Percentiles rank a stretch among this genome's conserved stretches.
These are phyloP conservation scores for Fusarium aywerte DNA, from an alignment of 2,329 filamentous ascomycete genomes.

Conservation along the genomic window DNA sequence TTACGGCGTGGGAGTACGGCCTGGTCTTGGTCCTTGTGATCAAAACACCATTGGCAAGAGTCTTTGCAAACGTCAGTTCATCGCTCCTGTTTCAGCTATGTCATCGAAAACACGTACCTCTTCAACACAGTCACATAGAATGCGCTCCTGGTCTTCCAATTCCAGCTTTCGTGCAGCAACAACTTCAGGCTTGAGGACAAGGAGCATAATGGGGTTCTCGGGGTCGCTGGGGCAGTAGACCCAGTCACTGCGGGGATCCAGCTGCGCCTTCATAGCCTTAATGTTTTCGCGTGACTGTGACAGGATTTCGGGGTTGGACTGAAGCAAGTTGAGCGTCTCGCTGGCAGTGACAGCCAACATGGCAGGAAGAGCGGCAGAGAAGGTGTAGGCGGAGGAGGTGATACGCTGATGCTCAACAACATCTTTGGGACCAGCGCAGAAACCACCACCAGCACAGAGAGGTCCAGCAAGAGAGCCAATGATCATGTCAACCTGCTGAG, in stretches of 20 bases:
- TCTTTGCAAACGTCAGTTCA: conserved; percentile 59
- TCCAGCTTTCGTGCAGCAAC: conserved; percentile 75
- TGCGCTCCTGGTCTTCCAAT: conserved; percentile 80
- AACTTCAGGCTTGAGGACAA: conserved; percentile 86
- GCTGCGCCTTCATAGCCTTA: conserved; percentile 82
- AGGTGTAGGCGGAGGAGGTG: conserved; percentile 91
- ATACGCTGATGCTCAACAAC: conserved; percentile 97
- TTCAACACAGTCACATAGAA: conserved; percentile 93
- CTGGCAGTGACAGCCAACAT: conserved; percentile 95
- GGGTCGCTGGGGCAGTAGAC: conserved; percentile 80
- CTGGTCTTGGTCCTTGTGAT: conserved; percentile 87
- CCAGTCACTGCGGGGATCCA: conserved; percentile 96
- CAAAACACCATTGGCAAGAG: conserved; percentile 86
- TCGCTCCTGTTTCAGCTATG: background rate
- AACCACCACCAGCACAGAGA: conserved; percentile 91
- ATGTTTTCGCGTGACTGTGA: conserved; percentile 85
- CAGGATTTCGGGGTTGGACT: conserved; percentile 86
- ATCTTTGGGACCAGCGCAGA: conserved; percentile 91
- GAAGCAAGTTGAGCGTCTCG: conserved; percentile 86
- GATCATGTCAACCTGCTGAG: conserved; percentile 95
- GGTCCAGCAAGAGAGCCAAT: conserved; percentile 91
- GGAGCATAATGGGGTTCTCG: conserved; percentile 88
- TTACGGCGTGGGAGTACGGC: conserved; percentile 71
- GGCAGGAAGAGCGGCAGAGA: conserved; percentile 92
- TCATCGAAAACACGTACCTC: conserved; percentile 71